Base-by-base conservation (phyloP, 768 basidiomycete genomes). In the Rickenella mellea region DNA sequence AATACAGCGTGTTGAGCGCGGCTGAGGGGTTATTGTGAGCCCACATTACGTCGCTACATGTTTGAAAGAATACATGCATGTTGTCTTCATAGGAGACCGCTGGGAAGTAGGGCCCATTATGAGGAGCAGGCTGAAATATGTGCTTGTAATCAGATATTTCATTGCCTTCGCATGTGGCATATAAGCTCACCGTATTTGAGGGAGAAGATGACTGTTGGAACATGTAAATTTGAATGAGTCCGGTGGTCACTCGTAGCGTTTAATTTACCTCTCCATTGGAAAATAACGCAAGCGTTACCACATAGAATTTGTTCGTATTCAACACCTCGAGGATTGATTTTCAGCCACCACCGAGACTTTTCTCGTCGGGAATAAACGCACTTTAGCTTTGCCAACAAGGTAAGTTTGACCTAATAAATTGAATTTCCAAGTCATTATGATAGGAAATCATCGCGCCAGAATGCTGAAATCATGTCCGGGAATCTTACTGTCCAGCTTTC, bases 101-200 rank as follows among this genome's bases (percentile, higher is more conserved):
- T 9, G 60, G 60, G 32, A 61, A 59, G 40, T 58, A 56, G 3
- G 57, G 55, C 1, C 58, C 58, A 33, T 59, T 56, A 42, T 60
- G 55, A 17, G 57, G 60, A n/a, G 49, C 39, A n/a, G 53, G 56
- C 58, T 61, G 33, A 4, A 26, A 11, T 17, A 8, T 12, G 15
- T 28, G 39, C 15, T 10, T 4, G 26, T 19, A 9, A 17, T 8
- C 4, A 10, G 10, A 10, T 6, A 21, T 24, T 7, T 10, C n/a
- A n/a, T n/a, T n/a, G n/a, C n/a, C n/a, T 9, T 14, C 26, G 39
- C 17, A 12, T 20, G 26, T 14, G 15, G 7, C 19, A 21, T 17
- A 26, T 27, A 20, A 29, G 38, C 42, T 25, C 36, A 55, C 56
- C 26, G 55, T 56, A 31, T 59, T 59, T 12, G 56, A 58, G 2